Percentiles rank a stretch among this genome's conserved stretches.
Conservation (phyloP, 371 early-diverging fungal species). For the Circinella umbellata region DNA sequence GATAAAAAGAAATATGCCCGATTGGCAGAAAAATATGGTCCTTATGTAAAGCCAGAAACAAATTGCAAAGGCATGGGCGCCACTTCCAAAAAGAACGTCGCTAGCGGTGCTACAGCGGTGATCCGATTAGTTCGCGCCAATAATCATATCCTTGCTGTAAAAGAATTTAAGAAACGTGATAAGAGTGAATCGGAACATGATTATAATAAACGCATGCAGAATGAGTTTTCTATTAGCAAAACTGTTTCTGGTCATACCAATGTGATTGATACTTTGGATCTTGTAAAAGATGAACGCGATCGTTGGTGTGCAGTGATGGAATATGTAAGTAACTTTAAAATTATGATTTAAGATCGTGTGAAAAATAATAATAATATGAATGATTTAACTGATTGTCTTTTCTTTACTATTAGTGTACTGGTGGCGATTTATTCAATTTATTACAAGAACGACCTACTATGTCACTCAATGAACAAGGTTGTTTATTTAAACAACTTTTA, state of each 20-base stretch:
- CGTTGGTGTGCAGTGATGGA: conserved; percentile 73
- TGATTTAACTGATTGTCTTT: background rate
- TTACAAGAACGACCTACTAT: conserved; percentile 43
- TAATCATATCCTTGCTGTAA: conserved; percentile 35
- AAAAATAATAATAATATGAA: background rate
- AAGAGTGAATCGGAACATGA: conserved; percentile 62
- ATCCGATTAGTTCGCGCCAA: conserved; percentile 70
- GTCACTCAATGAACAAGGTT: conserved; percentile 49
- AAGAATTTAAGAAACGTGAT: conserved; percentile 67
- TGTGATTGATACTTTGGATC: conserved; percentile 74
- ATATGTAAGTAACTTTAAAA: conserved; percentile 53
- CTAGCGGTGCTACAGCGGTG: conserved; percentile 56
- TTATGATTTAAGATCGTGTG: too few species aligned
- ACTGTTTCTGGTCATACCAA: conserved; percentile 67
- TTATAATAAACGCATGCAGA: conserved; percentile 70
- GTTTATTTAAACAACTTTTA: conserved; percentile 87
- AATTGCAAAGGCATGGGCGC: conserved; percentile 39
- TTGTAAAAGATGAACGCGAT: conserved; percentile 60
- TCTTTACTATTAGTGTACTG: conserved; percentile 50
- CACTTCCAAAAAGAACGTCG: conserved; percentile 45
- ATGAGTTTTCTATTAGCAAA: conserved; percentile 77
- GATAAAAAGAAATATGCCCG: background rate
- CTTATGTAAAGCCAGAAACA: conserved; percentile 36
- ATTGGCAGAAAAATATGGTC: conserved; percentile 42
- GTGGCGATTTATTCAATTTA: conserved; percentile 67